Conservation (phyloP, 495 filamentous ascomycete species). For the Aspergillus haitiensis region DNA sequence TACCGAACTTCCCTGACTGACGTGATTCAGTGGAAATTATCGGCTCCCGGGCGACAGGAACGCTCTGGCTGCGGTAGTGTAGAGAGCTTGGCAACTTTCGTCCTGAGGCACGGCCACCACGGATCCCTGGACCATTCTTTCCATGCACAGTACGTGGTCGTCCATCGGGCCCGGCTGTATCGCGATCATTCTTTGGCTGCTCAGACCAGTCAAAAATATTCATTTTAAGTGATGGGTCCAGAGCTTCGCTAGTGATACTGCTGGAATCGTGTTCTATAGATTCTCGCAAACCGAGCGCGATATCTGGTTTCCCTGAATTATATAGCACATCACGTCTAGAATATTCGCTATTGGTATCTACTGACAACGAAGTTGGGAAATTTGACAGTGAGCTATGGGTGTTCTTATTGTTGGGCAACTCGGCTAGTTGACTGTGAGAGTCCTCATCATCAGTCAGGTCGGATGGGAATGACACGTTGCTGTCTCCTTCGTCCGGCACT, state of each 20-base stretch:
- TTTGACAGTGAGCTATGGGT: constrained; percentile 7
- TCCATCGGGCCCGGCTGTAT: constrained; percentile 52
- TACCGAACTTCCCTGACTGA: constrained; percentile 77
- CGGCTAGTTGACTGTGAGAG: constrained; percentile 35
- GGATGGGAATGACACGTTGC: constrained; percentile 29
- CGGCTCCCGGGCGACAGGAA: constrained; percentile 76
- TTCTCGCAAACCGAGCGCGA: constrained; percentile 4
- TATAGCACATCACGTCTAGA: constrained; percentile 2
- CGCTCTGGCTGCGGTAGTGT: constrained; percentile 91
- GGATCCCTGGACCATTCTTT: constrained; percentile 71
- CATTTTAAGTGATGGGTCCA: constrained; percentile 34
- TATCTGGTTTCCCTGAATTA: not conserved
- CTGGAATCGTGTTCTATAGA: constrained; percentile 12
- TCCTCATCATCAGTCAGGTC: constrained; percentile 34
- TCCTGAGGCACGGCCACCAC: constrained; percentile 71
- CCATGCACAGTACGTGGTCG: constrained; percentile 89
- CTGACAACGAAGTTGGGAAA: not conserved
- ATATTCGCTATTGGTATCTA: not conserved
- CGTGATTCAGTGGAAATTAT: constrained; percentile 51
- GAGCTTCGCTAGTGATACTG: constrained; percentile 13
- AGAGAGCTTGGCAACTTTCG: constrained; percentile 74
- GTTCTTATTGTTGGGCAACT: constrained; percentile 32
- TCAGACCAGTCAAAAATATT: constrained; percentile 88
- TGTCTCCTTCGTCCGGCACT: constrained; percentile 19
- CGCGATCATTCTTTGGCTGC: constrained; percentile 55